Conservation (phyloP, 2,329 filamentous ascomycete species). For the Ceratocystis harringtonii region DNA sequence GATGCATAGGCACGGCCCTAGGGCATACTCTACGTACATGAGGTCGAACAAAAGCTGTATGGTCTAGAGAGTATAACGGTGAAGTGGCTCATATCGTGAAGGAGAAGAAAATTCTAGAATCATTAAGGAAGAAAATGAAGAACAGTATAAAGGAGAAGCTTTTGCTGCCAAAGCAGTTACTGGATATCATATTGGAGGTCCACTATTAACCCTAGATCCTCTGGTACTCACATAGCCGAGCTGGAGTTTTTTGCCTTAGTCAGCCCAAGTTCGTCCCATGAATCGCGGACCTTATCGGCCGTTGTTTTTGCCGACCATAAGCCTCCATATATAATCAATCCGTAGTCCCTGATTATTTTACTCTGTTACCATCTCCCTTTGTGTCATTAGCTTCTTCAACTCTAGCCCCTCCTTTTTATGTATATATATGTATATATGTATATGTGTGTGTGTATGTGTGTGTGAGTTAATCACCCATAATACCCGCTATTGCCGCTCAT, state of each 20-base stretch:
- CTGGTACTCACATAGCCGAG: background rate
- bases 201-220: background rate
- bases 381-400: background rate
- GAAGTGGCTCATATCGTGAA: too few species aligned
- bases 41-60: too few species aligned
- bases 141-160: too few species aligned
- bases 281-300: background rate
- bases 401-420: background rate
- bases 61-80: too few species aligned
- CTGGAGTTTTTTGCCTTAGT: background rate
- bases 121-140: too few species aligned
- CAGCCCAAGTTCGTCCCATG: background rate
- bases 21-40: too few species aligned
- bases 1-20: too few species aligned
- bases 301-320: background rate
- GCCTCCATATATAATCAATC: background rate
- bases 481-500: background rate
- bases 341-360: background rate
- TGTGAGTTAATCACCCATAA: background rate
- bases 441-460: too few species aligned
- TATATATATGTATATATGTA: too few species aligned
- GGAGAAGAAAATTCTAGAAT: too few species aligned
- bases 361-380: background rate
- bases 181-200: background rate
- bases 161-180: background rate